These are phyloP conservation scores for Mycena indigotica DNA, from an alignment of 768 basidiomycete genomes.

Conservation along the genomic window DNA sequence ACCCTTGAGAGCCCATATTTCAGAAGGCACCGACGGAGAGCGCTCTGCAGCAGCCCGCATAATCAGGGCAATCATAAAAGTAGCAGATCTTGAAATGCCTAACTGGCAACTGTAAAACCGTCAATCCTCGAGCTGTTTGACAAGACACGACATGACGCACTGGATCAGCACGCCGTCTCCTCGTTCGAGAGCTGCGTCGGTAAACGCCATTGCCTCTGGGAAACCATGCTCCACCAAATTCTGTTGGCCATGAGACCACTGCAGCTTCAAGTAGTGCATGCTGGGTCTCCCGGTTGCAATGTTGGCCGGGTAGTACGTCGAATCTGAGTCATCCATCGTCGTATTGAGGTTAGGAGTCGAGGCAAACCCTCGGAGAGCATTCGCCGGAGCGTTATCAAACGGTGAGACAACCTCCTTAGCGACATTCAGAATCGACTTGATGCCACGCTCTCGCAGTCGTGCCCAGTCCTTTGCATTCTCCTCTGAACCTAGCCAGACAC, in stretches of 20 bases:
- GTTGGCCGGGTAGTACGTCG: conserved; percentile 71
- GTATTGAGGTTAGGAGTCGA: conserved; percentile 68
- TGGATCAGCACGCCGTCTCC: conserved; percentile 84
- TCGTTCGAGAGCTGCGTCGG: conserved; percentile 73
- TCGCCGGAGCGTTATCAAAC: conserved; percentile 51
- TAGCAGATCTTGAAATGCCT: conserved; percentile 90
- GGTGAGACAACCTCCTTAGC: conserved; percentile 87
- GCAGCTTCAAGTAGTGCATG: conserved; percentile 86
- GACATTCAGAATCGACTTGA: conserved; percentile 85
- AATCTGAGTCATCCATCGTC: conserved; percentile 36
- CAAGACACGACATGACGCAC: conserved; percentile 50
- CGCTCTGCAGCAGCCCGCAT: conserved; percentile 86
- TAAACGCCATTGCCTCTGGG: conserved; percentile 76
- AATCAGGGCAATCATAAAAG: conserved; percentile 85
- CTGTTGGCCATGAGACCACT: conserved; percentile 93
- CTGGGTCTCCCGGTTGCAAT: conserved; percentile 68
- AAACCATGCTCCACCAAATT: conserved; percentile 83
- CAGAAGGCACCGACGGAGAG: conserved; percentile 65
- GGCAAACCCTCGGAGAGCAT: conserved; percentile 58
- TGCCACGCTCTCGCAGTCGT: conserved; percentile 67
- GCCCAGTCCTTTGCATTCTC: conserved; percentile 88
- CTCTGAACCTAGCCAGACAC: conserved; percentile 89
- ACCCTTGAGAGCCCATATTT: conserved; percentile 78
- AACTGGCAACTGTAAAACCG: conserved; percentile 76
- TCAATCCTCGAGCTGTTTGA: conserved; percentile 16